Conservation (phyloP, 2,329 filamentous ascomycete species). For the Coniochaeta sp. region DNA sequence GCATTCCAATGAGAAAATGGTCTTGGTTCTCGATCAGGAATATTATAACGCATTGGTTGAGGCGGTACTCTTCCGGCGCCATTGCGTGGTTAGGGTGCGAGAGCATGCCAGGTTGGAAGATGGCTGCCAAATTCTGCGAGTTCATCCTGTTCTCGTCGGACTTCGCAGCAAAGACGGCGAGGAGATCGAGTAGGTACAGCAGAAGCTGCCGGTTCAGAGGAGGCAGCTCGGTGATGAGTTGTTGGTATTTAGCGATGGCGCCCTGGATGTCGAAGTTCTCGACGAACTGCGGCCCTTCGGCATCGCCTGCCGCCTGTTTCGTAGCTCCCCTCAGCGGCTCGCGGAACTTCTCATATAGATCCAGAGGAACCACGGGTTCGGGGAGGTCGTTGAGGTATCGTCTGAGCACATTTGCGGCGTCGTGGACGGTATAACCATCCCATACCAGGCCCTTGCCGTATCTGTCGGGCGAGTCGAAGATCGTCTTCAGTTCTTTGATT, state of each 20-base stretch:
- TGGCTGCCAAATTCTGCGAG: constrained; percentile 86
- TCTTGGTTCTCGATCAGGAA: constrained; percentile 99
- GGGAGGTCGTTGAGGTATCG: constrained; percentile 94
- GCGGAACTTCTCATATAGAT: constrained; percentile 87
- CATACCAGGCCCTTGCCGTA: constrained; percentile 97
- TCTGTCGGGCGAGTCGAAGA: constrained; percentile 89
- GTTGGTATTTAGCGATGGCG: constrained; percentile 79
- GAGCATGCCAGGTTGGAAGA: constrained; percentile 94
- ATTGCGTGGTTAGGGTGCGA: constrained; percentile 94
- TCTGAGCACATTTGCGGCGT: constrained; percentile 92
- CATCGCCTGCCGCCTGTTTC: constrained; percentile 66
- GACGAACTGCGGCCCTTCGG: constrained; percentile 61
- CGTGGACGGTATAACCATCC: constrained; percentile 96
- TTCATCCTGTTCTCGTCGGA: constrained; percentile 97
- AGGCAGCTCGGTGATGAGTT: constrained; percentile 85
- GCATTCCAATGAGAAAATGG: constrained; percentile 97
- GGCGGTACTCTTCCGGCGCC: constrained; percentile 85
- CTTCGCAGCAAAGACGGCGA: constrained; percentile 96
- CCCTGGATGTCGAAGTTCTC: constrained; percentile 67
- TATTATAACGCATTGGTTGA: constrained; percentile 95
- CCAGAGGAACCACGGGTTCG: constrained; percentile 90
- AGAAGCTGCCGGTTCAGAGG: constrained; percentile 89
- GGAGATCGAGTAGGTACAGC: constrained; percentile 89
- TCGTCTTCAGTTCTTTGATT: constrained; percentile 89
- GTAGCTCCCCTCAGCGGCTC: constrained; percentile 68